Percentiles rank a stretch among this genome's conserved stretches.
phyloP scores from a whole-genome alignment of 352 stramenopile genomes.

The Salisapilia sapeloensis region DNA sequence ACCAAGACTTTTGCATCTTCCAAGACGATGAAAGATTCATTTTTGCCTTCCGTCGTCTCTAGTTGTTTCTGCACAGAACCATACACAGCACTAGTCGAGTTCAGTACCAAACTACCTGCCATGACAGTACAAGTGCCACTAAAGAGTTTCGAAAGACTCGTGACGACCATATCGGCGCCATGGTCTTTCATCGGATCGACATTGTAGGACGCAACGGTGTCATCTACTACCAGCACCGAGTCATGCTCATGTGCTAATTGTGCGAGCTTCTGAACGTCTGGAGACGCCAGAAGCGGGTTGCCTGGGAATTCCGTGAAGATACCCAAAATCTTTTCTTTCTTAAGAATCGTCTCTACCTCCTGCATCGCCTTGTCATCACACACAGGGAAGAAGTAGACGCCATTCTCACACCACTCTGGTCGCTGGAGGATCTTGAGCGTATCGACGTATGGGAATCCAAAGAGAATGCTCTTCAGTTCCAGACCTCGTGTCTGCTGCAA shows the following conservation, averaged over 20 bases:
- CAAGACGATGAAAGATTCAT: slow-evolving; percentile 48
- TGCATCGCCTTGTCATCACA: slow-evolving; percentile 42
- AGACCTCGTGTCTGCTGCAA: slow-evolving; percentile 21
- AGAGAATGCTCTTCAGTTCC: slow-evolving; percentile 63
- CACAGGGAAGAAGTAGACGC: slow-evolving; percentile 82
- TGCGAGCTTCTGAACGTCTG: slow-evolving; percentile 69
- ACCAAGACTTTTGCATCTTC: slow-evolving; percentile 35
- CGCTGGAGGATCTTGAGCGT: slow-evolving; percentile 85
- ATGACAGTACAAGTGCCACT: slow-evolving; percentile 84
- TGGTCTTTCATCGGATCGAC: slow-evolving; percentile 71
- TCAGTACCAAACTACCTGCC: slow-evolving; percentile 81
- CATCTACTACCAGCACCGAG: slow-evolving; percentile 80
- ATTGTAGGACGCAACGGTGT: slow-evolving; percentile 85
- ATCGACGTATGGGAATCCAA: slow-evolving; percentile 90
- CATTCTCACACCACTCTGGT: slow-evolving; percentile 64
- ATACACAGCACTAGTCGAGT: slow-evolving; percentile 32
- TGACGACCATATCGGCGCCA: slow-evolving; percentile 79
- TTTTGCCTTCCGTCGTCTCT: slow-evolving; percentile 7
- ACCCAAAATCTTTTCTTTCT: slow-evolving; percentile 52
- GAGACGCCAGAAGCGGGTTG: slow-evolving; percentile 82
- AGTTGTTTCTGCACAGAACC: slow-evolving; percentile 29
- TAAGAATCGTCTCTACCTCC: slow-evolving; percentile 47
- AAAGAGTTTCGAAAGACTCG: slow-evolving; percentile 89
- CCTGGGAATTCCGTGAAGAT: slow-evolving; percentile 89
- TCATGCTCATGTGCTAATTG: slow-evolving; percentile 71